These are phyloP conservation scores for Annulohypoxylon stygium DNA, from an alignment of 495 filamentous ascomycete species.

Conservation along the genomic window DNA sequence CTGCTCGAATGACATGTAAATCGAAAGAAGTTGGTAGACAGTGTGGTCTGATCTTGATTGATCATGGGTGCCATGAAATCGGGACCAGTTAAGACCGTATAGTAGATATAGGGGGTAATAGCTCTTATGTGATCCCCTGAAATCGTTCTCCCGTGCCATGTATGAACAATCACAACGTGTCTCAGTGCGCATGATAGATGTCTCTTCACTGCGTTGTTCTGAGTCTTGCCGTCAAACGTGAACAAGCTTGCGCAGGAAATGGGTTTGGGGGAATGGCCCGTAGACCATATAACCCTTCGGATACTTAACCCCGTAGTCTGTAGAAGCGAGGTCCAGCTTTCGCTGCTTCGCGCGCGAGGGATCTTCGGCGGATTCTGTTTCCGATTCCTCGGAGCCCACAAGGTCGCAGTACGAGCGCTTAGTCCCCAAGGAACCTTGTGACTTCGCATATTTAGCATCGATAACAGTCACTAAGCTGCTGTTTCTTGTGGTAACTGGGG, in stretches of 20 bases:
- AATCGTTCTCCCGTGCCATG: not conserved
- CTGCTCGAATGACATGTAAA: not conserved
- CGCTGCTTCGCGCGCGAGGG: conserved; percentile 7
- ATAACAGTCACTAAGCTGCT: not conserved
- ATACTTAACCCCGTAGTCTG: not conserved
- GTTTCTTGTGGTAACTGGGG: not conserved
- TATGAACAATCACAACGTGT: not conserved
- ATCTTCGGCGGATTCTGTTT: not conserved
- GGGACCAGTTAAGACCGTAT: not conserved
- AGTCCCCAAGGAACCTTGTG: not conserved
- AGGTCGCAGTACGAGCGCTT: conserved; percentile 11
- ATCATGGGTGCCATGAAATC: not conserved
- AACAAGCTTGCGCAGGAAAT: not conserved
- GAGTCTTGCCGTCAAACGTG: not conserved
- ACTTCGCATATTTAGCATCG: not conserved
- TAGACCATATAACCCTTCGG: not conserved
- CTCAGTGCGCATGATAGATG: not conserved
- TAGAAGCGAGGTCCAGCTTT: not conserved
- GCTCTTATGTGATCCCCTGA: not conserved
- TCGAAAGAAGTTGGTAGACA: not conserved
- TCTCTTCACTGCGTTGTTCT: not conserved
- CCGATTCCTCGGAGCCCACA: not conserved
- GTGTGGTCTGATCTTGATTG: not conserved
- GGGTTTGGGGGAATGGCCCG: not conserved
- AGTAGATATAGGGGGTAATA: not conserved